These are phyloP conservation scores for Sambucus nigra DNA, from an alignment of 129 eudicot species.

Conservation along the genomic window DNA sequence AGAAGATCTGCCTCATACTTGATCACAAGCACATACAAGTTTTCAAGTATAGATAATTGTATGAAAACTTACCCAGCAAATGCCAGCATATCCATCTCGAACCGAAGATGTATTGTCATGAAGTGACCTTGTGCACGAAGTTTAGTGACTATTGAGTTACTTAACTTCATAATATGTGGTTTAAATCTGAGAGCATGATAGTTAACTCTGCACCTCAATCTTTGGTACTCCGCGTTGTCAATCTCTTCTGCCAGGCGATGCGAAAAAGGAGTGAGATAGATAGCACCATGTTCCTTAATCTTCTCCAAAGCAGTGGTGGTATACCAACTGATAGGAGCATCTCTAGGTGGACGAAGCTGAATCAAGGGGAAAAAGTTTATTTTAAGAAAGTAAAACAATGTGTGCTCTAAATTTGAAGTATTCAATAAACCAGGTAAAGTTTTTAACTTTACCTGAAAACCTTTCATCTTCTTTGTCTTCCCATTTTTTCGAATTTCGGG, in stretches of 20 bases:
- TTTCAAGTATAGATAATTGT: neutral
- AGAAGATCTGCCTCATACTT: too few relatives aligned
- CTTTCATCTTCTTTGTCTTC: constrained; percentile 67
- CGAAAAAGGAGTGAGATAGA: constrained; percentile 87
- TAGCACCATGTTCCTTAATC: constrained; percentile 92
- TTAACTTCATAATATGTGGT: constrained; percentile 83
- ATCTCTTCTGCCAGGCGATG: constrained; percentile 94
- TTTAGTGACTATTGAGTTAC: constrained; percentile 67
- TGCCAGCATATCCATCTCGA: constrained; percentile 96
- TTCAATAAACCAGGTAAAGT: neutral
- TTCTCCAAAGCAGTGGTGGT: constrained; percentile 61
- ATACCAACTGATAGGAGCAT: constrained; percentile 86
- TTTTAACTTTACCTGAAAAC: constrained; percentile 43
- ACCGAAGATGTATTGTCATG: constrained; percentile 97
- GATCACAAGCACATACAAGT: too few relatives aligned
- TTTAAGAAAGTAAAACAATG: neutral
- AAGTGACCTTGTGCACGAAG: constrained; percentile 88
- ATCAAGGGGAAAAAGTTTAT: too few relatives aligned
- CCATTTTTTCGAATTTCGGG: constrained; percentile 82
- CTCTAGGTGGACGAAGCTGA: constrained; percentile 87
- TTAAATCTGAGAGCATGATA: constrained; percentile 91
- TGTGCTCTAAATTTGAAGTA: constrained; percentile 2
- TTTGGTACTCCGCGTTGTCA: constrained; percentile 79
- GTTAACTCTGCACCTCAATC: constrained; percentile 93
- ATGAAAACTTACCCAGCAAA: constrained; percentile 75